Base-by-base conservation (phyloP, 805 yeast species). In the Ogataea glucozyma region DNA sequence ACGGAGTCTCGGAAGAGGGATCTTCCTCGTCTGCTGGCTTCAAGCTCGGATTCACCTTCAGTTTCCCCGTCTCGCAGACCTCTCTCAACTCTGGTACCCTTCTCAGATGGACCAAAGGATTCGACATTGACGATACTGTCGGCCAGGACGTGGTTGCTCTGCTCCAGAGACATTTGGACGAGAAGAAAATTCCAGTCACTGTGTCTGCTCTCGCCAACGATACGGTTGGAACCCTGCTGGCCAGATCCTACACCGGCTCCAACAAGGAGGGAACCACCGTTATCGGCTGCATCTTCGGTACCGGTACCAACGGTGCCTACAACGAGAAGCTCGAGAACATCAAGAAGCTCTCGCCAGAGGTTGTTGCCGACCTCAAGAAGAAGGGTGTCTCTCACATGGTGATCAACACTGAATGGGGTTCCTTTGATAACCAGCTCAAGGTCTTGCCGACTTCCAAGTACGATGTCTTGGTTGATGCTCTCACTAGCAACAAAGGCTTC, bases 241-340 rank as follows among this genome's bases (percentile, higher is more conserved):
- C 96, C 8, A 81, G 96, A 56, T 84, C 97, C 20, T 91, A 91
- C 67, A 71, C 87, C 4, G 73, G 80, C 27, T 64, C 74, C 16
- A 75, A 81, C 47, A 76, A 83, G 38, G 81, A 79, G 46, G 80
- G 93, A 36, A 81, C 80, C 44, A 87, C 97, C 8, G 76, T 85
- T 7, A 72, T 90, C 52, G 98, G 99, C 37, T 82, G 90, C 48
- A 91, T 91, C 50, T 88, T 90, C 58, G 99, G 99, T 52, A 93
- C 99, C 2, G 99, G 99, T 61, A 91, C 98, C 21, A 91, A 91
- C 65, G 97, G 97, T 48, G 96, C 97, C 12, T 91, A 93, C 66
- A 73, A 79, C 61, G 99, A 91, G 66, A 74, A 78, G 43, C 63
- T 89, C 40, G 81, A 78, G 31, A 76, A 82, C 42, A 86, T 93